A percentile compares a stretch with the other conserved stretches of the same genome.
Conservation (phyloP, 306 rosid species). For the Gynostemma pentaphyllum region DNA sequence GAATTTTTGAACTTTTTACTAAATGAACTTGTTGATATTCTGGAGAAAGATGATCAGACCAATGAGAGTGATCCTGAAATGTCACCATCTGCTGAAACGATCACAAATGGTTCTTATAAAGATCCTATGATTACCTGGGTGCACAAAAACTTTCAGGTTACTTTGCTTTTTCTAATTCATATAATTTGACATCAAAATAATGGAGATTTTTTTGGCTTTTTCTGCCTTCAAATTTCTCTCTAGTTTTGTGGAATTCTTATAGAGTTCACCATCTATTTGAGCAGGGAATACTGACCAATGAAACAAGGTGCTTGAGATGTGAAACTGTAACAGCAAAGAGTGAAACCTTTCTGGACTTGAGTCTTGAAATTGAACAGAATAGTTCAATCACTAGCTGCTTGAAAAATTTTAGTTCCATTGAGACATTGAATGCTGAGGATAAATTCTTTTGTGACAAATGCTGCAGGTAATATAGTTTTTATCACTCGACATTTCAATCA, state of each 20-base stretch:
- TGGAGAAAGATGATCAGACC: conserved; percentile 94
- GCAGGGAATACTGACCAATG: conserved; percentile 98
- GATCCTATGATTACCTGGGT: conserved; percentile 97
- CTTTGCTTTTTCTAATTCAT: conserved; percentile 7
- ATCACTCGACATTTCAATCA: background rate
- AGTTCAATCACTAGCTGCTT: conserved; percentile 97
- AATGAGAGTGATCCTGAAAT: conserved; percentile 61
- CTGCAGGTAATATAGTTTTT: conserved; percentile 62
- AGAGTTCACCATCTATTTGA: too few species aligned
- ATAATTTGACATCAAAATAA: too few species aligned
- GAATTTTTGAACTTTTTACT: conserved; percentile 97
- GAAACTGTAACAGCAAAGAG: conserved; percentile 97
- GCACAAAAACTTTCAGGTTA: conserved; percentile 97
- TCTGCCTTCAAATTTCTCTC: conserved; percentile 9
- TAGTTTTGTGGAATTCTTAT: too few species aligned
- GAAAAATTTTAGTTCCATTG: conserved; percentile 98
- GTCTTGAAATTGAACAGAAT: conserved; percentile 98
- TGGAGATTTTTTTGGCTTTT: too few species aligned
- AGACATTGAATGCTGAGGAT: conserved; percentile 95
- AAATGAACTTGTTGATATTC: conserved; percentile 93
- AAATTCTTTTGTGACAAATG: conserved; percentile 98
- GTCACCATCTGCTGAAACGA: conserved; percentile 58
- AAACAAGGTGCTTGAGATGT: conserved; percentile 94
- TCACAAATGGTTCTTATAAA: conserved; percentile 61
- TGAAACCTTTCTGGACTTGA: conserved; percentile 87